Percentiles rank a stretch among this genome's conserved stretches.
Evolutionary conservation across 768 basidiomycete genomes (phyloP).

Genomic region (Boletus eberwhitei): DNA sequence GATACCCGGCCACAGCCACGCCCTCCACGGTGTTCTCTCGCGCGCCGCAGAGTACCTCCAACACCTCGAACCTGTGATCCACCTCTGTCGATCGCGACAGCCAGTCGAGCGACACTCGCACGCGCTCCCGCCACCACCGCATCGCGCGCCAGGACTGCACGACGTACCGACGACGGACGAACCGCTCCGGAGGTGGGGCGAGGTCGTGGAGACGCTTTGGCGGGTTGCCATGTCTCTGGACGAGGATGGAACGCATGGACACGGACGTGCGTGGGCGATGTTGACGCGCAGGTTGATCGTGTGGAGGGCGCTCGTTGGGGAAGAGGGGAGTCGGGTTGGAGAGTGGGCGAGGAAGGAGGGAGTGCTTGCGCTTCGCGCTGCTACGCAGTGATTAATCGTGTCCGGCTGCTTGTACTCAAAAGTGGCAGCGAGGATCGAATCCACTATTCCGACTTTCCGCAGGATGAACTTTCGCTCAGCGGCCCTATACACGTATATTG

Average conservation of each 20-base stretch:
- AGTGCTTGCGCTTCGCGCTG: not conserved
- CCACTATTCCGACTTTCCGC: too few species aligned
- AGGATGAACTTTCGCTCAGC: too few species aligned
- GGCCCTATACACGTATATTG: not conserved
- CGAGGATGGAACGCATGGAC: not conserved
- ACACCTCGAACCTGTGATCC: slow-evolving; percentile 23
- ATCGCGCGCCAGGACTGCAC: slow-evolving; percentile 37
- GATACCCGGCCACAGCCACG: slow-evolving; percentile 10
- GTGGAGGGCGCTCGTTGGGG: slow-evolving; percentile 32
- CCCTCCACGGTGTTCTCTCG: slow-evolving; percentile 34
- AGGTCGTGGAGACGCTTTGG: slow-evolving; percentile 48
- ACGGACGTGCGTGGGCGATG: not conserved
- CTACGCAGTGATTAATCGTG: not conserved
- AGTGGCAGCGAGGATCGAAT: too few species aligned
- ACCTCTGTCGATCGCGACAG: not conserved
- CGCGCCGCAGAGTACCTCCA: slow-evolving; percentile 28
- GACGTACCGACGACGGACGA: slow-evolving; percentile 27
- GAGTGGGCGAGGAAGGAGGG: slow-evolving; percentile 53
- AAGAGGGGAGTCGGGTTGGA: slow-evolving; percentile 35
- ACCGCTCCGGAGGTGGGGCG: slow-evolving; percentile 45
- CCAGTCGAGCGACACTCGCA: not conserved
- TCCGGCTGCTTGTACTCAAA: not conserved
- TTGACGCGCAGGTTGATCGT: not conserved
- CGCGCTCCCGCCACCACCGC: slow-evolving; percentile 27
- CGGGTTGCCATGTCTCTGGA: slow-evolving; percentile 21